Conservation (phyloP, 768 basidiomycete genomes). For the Mycena kentingensis region DNA sequence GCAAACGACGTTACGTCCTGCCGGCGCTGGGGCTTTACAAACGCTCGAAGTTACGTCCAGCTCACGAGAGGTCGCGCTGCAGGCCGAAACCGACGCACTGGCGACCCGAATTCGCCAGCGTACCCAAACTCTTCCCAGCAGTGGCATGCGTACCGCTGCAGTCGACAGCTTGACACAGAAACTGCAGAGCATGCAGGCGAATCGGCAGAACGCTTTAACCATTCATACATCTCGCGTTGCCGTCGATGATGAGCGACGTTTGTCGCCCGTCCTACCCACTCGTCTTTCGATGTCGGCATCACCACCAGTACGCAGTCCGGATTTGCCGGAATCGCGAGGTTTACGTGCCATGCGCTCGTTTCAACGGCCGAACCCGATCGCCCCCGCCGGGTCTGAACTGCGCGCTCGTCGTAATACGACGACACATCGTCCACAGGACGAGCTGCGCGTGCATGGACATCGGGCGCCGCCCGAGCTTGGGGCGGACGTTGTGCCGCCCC, state of each 20-base stretch:
- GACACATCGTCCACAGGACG: constrained; percentile 19
- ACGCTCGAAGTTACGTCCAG: constrained; percentile 14
- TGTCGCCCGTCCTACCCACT: constrained; percentile 5
- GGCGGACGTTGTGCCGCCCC: constrained; percentile 7
- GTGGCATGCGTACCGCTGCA: constrained; percentile 43
- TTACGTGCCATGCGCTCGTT: constrained; percentile 63
- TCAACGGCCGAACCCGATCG: constrained; percentile 47
- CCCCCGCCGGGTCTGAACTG: constrained; percentile 35
- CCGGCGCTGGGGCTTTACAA: constrained; percentile 34
- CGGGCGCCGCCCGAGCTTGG: constrained; percentile 9
- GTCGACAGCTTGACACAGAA: constrained; percentile 62
- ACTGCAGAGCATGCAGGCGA: constrained; percentile 49
- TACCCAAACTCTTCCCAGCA: constrained; percentile 47
- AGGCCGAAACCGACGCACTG: constrained; percentile 15
- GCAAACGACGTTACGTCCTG: constrained; percentile 41
- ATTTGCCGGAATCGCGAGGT: constrained; percentile 25
- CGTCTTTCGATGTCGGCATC: constrained; percentile 3
- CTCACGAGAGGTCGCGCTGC: constrained; percentile 18
- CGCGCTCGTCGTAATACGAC: constrained; percentile 42
- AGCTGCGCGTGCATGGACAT: constrained; percentile 9
- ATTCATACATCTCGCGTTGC: constrained; percentile 25
- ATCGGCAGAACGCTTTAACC: constrained; percentile 53
- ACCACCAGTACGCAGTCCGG: constrained; percentile 26
- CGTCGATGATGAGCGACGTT: constrained; percentile 4
- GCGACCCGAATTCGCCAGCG: constrained; percentile 37